phyloP scores from a whole-genome alignment of 2,329 filamentous ascomycete genomes.

The Xylogone sp. region DNA sequence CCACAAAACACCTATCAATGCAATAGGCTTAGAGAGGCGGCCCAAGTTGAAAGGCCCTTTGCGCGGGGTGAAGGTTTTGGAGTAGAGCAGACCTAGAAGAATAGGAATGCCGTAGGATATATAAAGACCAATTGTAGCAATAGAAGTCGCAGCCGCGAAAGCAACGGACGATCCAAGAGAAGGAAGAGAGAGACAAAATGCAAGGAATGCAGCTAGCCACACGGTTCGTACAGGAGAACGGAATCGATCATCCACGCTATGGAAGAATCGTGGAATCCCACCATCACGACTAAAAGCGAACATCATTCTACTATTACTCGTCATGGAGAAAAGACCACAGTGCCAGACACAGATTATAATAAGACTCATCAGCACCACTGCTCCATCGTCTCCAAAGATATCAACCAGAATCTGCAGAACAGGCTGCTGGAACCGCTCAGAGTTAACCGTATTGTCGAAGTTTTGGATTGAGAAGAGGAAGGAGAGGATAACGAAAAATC shows the following conservation, averaged over 20 bases:
- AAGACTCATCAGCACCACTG: constrained; percentile 49
- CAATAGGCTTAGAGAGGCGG: constrained; percentile 41
- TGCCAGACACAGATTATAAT: constrained; percentile 60
- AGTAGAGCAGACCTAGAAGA: constrained; percentile 49
- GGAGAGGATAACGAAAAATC: constrained; percentile 55
- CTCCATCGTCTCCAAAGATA: constrained; percentile 50
- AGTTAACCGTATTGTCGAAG: constrained; percentile 43
- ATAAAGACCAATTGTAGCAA: constrained; percentile 46
- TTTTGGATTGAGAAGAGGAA: constrained; percentile 58
- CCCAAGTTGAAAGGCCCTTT: constrained; percentile 55
- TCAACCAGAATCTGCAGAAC: constrained; percentile 57
- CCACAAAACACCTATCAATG: constrained; percentile 44
- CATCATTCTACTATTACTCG: constrained; percentile 55
- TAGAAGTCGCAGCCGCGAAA: constrained; percentile 54
- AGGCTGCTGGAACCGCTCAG: constrained; percentile 42
- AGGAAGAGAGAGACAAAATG: constrained; percentile 52
- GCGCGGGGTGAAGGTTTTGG: constrained; percentile 40
- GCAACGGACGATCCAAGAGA: constrained; percentile 52
- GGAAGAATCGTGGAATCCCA: constrained; percentile 52
- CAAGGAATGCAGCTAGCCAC: constrained; percentile 50
- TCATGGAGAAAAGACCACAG: constrained; percentile 55
- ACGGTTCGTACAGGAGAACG: constrained; percentile 47
- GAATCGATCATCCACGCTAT: constrained; percentile 47
- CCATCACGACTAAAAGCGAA: constrained; percentile 53
- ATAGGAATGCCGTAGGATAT: constrained; percentile 56